phyloP scores from a whole-genome alignment of 177 flowering plant genomes.

The Vitis hybrid region DNA sequence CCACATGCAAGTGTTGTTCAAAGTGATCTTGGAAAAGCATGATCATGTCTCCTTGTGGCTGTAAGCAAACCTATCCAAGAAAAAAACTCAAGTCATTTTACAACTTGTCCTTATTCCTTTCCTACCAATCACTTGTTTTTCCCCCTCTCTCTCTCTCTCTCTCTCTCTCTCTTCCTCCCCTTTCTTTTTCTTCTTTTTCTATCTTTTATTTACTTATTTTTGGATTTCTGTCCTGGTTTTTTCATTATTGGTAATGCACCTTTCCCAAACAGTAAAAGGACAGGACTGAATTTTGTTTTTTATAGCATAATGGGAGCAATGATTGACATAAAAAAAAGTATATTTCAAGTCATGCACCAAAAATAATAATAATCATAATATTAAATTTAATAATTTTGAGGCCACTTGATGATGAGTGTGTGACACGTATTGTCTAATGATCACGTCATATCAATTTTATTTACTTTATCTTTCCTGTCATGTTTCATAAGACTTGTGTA shows the following conservation, averaged over 20 bases:
- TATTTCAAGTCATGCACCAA: neutral
- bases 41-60: neutral
- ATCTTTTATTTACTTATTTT: no score
- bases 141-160: no score
- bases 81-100: neutral
- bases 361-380: neutral
- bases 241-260: neutral
- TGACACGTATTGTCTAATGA: conserved; percentile 9
- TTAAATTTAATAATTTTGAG: neutral
- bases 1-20: no score
- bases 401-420: conserved; percentile 10
- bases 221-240: no score
- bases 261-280: neutral
- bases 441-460: conserved; percentile 10
- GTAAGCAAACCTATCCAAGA: neutral
- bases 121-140: no score
- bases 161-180: no score
- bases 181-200: no score
- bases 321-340: neutral
- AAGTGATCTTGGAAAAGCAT: neutral
- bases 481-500: neutral
- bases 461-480: conserved; percentile 4
- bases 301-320: neutral
- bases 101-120: neutral
- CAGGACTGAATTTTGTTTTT: neutral